Evolutionary conservation across 495 filamentous ascomycete species (phyloP), one percentile per base, ranked within the genome.

Genomic region (Penicillium verhagenii): DNA sequence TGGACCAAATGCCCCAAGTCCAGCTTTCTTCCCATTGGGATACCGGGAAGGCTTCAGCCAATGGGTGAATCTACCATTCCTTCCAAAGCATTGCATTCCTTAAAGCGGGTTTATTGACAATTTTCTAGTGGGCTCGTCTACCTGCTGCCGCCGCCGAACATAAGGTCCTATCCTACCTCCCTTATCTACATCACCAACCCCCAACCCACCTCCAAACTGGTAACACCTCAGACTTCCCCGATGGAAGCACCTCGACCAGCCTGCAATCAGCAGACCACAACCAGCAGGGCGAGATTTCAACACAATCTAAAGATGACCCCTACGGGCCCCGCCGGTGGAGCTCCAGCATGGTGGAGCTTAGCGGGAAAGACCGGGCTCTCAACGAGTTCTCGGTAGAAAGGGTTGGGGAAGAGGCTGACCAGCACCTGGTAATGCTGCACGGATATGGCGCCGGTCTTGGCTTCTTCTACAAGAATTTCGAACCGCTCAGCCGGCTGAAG

Each of bases 401-500:
- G 47, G 71, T 89, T 3, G 88, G 83, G 21, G 94, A 97, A 56
- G 71, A 82, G 26, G 79, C 83, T 6, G 85, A 88, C 10, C 83
- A 92, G 47, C 92, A 92, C 52, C 77, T 98, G n/a, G 92, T 98
- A 19, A 96, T 98, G 86, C 77, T 98, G 11, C 94, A 98, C 66
- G 94, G 94, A 33, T 97, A 97, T 70, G 95, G 95, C 35, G 94
- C 94, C 1, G 94, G 94, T 0, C 75, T 98, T 3, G 94, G 91
- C 4, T 97, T 97, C 67, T 98, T 96, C 76, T 98, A 97, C 75
- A 90, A 92, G 69, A 97, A 97, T 64, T 97, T 96, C 52, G 94
- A 97, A 65, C 84, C 85, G 5, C 71, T 98, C 35, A 91, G 82
- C 51, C 84, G 91, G 10, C 68, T 82, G 3, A 74, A 79, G 48